Base-by-base conservation (phyloP, 371 early-diverging fungal species). In the Entomophthora muscae region DNA sequence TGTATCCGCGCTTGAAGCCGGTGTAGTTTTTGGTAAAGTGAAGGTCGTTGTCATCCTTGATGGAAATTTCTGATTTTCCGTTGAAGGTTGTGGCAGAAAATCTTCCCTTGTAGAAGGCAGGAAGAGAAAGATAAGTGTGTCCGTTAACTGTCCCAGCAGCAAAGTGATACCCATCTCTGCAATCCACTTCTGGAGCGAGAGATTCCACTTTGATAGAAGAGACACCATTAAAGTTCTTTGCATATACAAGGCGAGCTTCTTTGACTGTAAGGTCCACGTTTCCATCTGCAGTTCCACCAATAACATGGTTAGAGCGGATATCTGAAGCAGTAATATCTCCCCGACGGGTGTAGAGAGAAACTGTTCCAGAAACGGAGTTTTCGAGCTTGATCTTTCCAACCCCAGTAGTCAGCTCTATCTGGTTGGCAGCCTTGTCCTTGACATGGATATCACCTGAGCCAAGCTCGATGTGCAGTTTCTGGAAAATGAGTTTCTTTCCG, bases 161-260 rank as follows among this genome's bases (percentile, higher is more conserved):
- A 24, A 33, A 61, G 24, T 61, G 31, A 0, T 22, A 22, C 2
- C 21, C 0, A 24, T 30, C 31, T 42, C 13, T 10, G 2, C 2
- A 26, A 12, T 32, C 52, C 0, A n/a, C 24, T 32, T 28, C 42
- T 5, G 61, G 42, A 0, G 31, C 42, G 1, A 33, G 23, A 26
- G 61, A 29, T 29, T 26, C 58, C 3, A 57, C 52, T 30, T 31
- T 28, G 21, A 61, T 22, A 61, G 31, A 31, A 33, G 42, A 31
- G 61, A 32, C 42, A 61, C 61, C 61, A 30, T 61, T 42, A 29
- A 57, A 57, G 29, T 31, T 57, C 58, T 57, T 57, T 17, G 58
- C 58, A 31, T 29, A 31, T 2, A 57, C 58, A 29, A 28, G 26
- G 17, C 27, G 22, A 3, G 58, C 58, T 21, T 57, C 58, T 3